Evolutionary conservation across 2,329 filamentous ascomycete species (phyloP).

Genomic region (Zasmidium angulare): DNA sequence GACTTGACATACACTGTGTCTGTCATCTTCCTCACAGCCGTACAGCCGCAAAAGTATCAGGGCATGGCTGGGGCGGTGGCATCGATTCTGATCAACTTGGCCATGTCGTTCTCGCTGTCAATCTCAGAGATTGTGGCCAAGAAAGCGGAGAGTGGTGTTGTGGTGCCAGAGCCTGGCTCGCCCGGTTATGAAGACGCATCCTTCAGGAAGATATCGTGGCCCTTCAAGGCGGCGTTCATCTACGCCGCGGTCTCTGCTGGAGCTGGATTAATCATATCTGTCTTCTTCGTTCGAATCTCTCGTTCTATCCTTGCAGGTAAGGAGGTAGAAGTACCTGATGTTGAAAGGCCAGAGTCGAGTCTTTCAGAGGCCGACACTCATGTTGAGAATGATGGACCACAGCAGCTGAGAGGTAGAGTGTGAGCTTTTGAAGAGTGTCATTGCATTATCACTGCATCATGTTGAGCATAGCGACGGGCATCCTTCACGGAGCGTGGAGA

Average conservation of each 20-base stretch:
- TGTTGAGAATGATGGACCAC: background rate
- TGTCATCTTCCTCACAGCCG: slow-evolving; percentile 33
- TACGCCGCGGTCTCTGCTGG: slow-evolving; percentile 34
- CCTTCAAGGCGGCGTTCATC: slow-evolving; percentile 30
- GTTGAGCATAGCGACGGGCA: background rate
- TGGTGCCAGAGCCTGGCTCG: slow-evolving; percentile 2
- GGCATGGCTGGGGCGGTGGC: slow-evolving; percentile 37
- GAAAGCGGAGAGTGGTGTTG: slow-evolving; percentile 16
- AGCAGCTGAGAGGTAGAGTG: background rate
- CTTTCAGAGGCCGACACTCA: slow-evolving; percentile 15
- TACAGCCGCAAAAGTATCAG: slow-evolving; percentile 35
- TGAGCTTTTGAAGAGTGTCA: background rate
- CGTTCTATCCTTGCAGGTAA: slow-evolving; percentile 20
- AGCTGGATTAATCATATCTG: slow-evolving; percentile 28
- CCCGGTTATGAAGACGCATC: background rate
- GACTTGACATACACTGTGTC: slow-evolving; percentile 39
- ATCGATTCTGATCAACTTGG: slow-evolving; percentile 38
- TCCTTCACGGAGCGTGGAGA: background rate
- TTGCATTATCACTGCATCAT: background rate
- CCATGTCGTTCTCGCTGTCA: slow-evolving; percentile 37
- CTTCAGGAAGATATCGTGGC: slow-evolving; percentile 16
- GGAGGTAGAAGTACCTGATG: slow-evolving; percentile 21
- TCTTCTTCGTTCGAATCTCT: slow-evolving; percentile 32
- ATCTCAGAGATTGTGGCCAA: slow-evolving; percentile 34
- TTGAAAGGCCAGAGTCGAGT: slow-evolving; percentile 1